Evolutionary conservation across 176 grass and related monocot genomes (phyloP), one percentile per base, ranked within the genome.

Genomic region (Thinopyrum elongatum): DNA sequence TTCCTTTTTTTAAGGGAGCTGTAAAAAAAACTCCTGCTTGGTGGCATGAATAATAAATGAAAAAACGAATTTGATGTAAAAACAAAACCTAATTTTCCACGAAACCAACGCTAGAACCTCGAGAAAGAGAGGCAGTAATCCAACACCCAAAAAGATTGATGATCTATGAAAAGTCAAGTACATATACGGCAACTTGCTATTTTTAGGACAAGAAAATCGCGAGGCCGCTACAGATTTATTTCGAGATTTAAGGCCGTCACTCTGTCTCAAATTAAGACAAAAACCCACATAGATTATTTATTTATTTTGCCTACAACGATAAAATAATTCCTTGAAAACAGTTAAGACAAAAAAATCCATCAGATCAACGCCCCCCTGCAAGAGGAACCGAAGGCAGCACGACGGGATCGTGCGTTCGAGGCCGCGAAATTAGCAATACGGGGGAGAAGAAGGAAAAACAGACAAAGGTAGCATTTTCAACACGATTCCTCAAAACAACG

Each of bases 381-480:
- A 16, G 73, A 82, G 59, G 10, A 64, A 74, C 41, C 70, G 70
- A 22, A 83, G 70, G 61, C 5, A 5, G 21, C 65, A 59, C 34
- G 44, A 75, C 21, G 34, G 87, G 80, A 79, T 83, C 74, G 46
- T 74, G 85, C 33, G 57, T 35, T 28, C 33, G 27, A 90, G 79
- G 58, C 58, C 25, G 74, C 58, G 73, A 51, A 41, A 15, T 4
- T 47, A 39, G 26, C 49, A 22, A 19, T 11, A 23, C 11, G 4
- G 27, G 55, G 57, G 41, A 74, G 72, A 49, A 10, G 2, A 21
- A 21, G n/a, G 21, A 1, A 36, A 25, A 66, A 16, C 25, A 44
- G 25, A 31, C 33, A 67, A 90, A 71, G 16, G 71, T 57, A 5
- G 65, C 53, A 19, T 66, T 83, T 90, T 79, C 46, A 35, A 67